Base-by-base conservation (phyloP, 306 rosid species). In the Castanea mollissima region DNA sequence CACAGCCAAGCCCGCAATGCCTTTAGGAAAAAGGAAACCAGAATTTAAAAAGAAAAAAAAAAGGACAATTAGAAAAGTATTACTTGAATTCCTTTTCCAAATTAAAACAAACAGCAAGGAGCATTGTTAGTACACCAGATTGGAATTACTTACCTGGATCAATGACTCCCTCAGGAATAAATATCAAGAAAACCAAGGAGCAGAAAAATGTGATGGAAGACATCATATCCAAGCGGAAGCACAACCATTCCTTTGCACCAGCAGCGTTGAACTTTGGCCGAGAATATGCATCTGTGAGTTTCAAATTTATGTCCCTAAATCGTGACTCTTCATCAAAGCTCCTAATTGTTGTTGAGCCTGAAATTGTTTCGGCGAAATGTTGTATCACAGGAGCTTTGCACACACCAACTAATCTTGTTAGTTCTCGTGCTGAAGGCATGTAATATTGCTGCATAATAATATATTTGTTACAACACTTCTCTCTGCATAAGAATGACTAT, bases 351-450 rank as follows among this genome's bases (percentile, higher is more conserved):
- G 91, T 74, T 57, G 92, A 68, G 49, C 98, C 97, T 1, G 95
- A 94, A 74, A 94, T 86, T 23, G 98, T 92, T 86, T 94, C 97
- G 0, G 97, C 77, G 62, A 94, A 91, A 85, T 91, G 94, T 77
- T 94, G 98, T 77, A 94, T 92, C 55, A 88, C 87, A 6, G 97
- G 97, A 72, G 98, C 98, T 80, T 94, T 89, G 89, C 94, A 91
- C 20, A 87, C 90, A 29, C 98, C 98, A 55, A 80, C 78, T 78
- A 94, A 80, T 49, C 98, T 91, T 15, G 98, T 77, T n/a, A 94
- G 87, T 80, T 94, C 98, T 76, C 98, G 83, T 3, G 97, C 97
- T 18, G 94, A 74, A 69, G 98, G 80, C 76, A 91, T 57, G 83
- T 92, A 92, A 77, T 85, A 92, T 90, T 84, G 94, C 97, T 92